Base-by-base conservation (phyloP, 2,329 filamentous ascomycete species). In the Simplicillium sp. region DNA sequence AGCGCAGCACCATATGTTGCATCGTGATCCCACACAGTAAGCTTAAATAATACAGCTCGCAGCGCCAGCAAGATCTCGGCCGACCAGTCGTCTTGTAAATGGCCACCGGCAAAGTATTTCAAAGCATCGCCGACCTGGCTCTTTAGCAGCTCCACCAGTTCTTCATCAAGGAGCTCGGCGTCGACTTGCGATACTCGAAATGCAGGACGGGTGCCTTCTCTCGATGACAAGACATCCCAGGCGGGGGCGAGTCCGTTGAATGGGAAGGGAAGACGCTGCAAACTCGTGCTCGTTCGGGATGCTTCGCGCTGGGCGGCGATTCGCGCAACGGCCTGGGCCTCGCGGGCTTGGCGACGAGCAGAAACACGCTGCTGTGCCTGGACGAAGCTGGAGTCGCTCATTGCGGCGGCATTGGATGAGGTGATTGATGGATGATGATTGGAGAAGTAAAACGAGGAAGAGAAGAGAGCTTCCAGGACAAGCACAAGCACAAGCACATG, bases 121-220 rank as follows among this genome's bases (percentile, higher is more conserved):
- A 97, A 67, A 11, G 81, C 92, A 49, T 96, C 87, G 49, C 80
- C 83, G 28, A 92, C 87, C 62, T 98, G 90, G 6, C 75, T 78
- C 56, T 85, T 88, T 44, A 98, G 68, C 48, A 97, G 72, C n/a
- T 78, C 77, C 17, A 97, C 71, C 36, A 98, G 71, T 65, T 97
- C 92, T 56, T 95, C 87, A 60, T 98, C 92, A 14, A 98, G 73
- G 38, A 98, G 70, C 61, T 97, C 92, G 31, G 92, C 88, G 61
- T 98, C 92, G 34, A 97, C 87, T 64, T 98, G 92, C 20, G 90
- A 88, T 20, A 98, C 92, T 40, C 92, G 82, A 59, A 95, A 96
- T 11, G 86, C 82, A 5, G 92, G 90, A 13, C 80, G 71, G 17
- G 85, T 90, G 35, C 87, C 87, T 55, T 88, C 81, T 45, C 84